Evolutionary conservation across 345 rosid species (phyloP).

Genomic region (Ricinus communis): DNA sequence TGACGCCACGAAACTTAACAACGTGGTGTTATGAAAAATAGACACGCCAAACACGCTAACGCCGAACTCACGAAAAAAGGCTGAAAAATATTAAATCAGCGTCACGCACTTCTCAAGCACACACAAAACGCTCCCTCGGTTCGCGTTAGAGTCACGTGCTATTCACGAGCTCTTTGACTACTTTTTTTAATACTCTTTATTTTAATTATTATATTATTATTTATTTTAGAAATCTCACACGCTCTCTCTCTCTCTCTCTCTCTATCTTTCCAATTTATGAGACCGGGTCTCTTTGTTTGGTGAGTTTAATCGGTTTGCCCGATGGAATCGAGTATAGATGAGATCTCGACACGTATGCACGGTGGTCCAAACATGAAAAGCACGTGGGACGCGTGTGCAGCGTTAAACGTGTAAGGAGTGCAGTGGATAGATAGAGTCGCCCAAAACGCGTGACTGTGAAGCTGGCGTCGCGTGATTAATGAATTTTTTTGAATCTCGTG

Average conservation of each 20-base stretch:
- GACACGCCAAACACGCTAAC: conserved; percentile 21
- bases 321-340: not conserved
- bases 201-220: too few relatives aligned
- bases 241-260: too few relatives aligned
- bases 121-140: not conserved
- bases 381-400: conserved; percentile 30
- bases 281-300: not conserved
- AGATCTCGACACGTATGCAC: conserved; percentile 16
- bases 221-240: too few relatives aligned
- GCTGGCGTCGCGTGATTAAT: conserved; percentile 16
- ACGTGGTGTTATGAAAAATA: not conserved
- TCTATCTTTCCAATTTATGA: too few relatives aligned
- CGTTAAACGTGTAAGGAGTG: conserved; percentile 16
- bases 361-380: not conserved
- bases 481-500: not conserved
- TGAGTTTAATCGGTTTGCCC: not conserved
- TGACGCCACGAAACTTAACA: too few relatives aligned
- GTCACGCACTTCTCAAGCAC: conserved; percentile 34
- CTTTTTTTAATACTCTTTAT: not conserved
- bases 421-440: conserved; percentile 4
- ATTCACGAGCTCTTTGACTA: conserved; percentile 27
- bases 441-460: conserved; percentile 29
- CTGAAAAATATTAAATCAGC: conserved; percentile 21
- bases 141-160: conserved; percentile 33
- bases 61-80: not conserved